These are phyloP conservation scores for Malus fusca DNA, from an alignment of 306 rosid genomes.

Conservation along the genomic window DNA sequence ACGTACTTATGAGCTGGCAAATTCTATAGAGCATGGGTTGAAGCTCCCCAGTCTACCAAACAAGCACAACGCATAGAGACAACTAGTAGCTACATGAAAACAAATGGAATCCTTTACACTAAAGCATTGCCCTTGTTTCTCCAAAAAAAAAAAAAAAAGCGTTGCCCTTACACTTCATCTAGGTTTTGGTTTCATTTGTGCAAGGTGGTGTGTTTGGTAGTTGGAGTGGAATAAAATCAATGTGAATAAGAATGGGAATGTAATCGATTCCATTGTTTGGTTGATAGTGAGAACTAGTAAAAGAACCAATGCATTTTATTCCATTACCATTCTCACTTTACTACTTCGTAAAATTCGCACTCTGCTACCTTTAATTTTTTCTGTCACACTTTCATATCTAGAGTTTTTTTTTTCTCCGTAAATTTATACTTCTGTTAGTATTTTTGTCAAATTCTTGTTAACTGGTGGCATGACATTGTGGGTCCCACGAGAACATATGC, in stretches of 20 bases:
- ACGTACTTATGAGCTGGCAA: not conserved
- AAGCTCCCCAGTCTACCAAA: not conserved
- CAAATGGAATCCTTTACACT: not conserved
- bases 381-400: too few relatives aligned
- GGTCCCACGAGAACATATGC: too few relatives aligned
- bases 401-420: rapidly evolving
- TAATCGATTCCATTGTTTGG: not conserved
- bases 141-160: too few relatives aligned
- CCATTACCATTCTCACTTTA: not conserved
- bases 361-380: too few relatives aligned
- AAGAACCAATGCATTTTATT: not conserved
- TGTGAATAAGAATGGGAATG: not conserved
- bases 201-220: not conserved
- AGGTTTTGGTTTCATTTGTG: not conserved
- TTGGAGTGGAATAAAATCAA: not conserved
- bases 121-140: not conserved
- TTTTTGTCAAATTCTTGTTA: too few relatives aligned
- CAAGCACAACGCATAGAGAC: not conserved
- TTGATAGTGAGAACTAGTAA: not conserved
- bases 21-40: not conserved
- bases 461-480: too few relatives aligned
- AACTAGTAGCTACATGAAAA: not conserved
- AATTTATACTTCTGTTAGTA: too few relatives aligned
- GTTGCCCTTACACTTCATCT: not conserved
- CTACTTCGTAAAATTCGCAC: too few relatives aligned